Conservation (phyloP, 106 monocot species). For the Acorus calamus region DNA sequence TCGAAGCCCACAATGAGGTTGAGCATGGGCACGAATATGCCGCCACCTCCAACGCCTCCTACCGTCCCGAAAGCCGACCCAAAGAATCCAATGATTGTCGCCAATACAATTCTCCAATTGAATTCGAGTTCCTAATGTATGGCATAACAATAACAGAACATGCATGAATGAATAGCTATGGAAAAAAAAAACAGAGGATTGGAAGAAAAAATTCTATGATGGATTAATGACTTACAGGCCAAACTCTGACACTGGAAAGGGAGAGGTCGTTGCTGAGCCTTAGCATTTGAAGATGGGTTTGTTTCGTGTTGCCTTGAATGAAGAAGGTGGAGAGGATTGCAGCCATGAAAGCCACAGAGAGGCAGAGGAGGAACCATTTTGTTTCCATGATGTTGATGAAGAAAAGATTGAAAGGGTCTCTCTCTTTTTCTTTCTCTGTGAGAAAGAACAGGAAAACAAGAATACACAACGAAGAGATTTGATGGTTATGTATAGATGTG, state of each 20-base stretch:
- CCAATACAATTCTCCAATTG: slow-evolving; percentile 55
- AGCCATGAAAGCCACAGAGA: too few relatives aligned
- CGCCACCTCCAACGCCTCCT: slow-evolving; percentile 96
- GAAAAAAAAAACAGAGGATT: background rate
- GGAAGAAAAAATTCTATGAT: background rate
- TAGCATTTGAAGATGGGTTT: background rate
- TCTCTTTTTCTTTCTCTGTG: too few relatives aligned
- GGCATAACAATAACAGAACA: background rate
- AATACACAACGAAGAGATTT: too few relatives aligned
- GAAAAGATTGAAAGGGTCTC: too few relatives aligned
- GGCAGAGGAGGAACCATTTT: too few relatives aligned
- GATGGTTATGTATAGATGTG: too few relatives aligned
- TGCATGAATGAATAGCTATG: background rate
- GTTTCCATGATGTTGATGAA: too few relatives aligned
- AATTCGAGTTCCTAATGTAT: slow-evolving; percentile 38
- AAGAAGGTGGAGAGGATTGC: slow-evolving; percentile 46
- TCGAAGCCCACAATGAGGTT: slow-evolving; percentile 93
- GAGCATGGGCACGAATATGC: slow-evolving; percentile 93
- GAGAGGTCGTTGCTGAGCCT: slow-evolving; percentile 12
- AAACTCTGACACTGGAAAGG: slow-evolving; percentile 24
- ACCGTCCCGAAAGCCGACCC: slow-evolving; percentile 97
- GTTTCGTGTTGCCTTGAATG: slow-evolving; percentile 11
- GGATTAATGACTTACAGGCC: slow-evolving; percentile 41
- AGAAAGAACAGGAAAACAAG: too few relatives aligned
- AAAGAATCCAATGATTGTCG: slow-evolving; percentile 66